A percentile compares a stretch with the other conserved stretches of the same genome.
Evolutionary conservation across 257 asterid species (phyloP).

Genomic region (Striga asiatica): DNA sequence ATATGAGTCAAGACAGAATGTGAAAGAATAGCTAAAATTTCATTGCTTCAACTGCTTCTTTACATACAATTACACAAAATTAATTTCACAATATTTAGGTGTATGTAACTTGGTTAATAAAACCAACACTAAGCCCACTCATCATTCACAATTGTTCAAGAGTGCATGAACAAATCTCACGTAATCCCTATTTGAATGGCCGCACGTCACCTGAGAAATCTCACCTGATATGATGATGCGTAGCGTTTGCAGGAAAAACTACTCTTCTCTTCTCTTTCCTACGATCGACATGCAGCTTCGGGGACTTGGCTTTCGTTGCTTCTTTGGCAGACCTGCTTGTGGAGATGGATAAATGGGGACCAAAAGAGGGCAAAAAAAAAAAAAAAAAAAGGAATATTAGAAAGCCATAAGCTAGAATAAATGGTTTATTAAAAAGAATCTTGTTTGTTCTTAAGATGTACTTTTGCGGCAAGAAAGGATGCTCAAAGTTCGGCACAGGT

Average conservation of each 20-base stretch:
- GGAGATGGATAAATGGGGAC: too few species aligned
- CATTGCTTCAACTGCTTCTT: neutral
- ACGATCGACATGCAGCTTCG: conserved; percentile 43
- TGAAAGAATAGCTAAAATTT: too few species aligned
- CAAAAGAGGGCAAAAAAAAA: too few species aligned
- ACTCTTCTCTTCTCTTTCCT: conserved; percentile 52
- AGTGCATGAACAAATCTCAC: conserved; percentile 31
- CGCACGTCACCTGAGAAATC: too few species aligned
- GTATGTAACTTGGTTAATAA: neutral
- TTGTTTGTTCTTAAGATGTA: conserved; percentile 20
- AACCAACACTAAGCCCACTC: neutral
- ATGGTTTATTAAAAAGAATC: too few species aligned
- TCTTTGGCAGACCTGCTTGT: conserved; percentile 51
- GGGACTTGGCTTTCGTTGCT: conserved; percentile 67
- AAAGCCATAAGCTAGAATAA: too few species aligned
- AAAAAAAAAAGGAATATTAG: too few species aligned
- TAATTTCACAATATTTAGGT: neutral
- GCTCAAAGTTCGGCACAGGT: conserved; percentile 61
- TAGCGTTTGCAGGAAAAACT: conserved; percentile 18
- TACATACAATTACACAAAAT: neutral
- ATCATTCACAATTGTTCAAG: conserved; percentile 22
- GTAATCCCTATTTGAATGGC: too few species aligned
- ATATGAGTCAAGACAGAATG: too few species aligned
- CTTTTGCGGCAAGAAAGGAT: conserved; percentile 84
- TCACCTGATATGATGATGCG: conserved; percentile 55